phyloP scores from a whole-genome alignment of 192 early-diverging fungal genomes.

The Backusella mclennaniae region DNA sequence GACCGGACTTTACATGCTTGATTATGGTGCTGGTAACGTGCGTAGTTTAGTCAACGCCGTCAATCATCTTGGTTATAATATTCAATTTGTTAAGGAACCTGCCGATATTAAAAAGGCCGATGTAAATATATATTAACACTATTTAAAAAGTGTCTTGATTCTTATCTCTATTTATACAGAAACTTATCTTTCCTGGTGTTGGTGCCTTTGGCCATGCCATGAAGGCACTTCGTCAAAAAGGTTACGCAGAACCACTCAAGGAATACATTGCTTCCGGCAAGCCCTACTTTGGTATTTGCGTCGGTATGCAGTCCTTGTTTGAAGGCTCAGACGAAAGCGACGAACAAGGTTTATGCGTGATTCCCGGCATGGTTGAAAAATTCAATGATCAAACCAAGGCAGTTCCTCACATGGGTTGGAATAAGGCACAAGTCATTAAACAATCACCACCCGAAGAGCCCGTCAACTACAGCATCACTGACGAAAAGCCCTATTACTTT shows the following conservation, averaged over 20 bases:
- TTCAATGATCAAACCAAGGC: slow-evolving; percentile 75
- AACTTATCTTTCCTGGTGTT: slow-evolving; percentile 98
- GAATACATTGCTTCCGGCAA: slow-evolving; percentile 81
- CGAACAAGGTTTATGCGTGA: slow-evolving; percentile 80
- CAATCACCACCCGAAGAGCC: slow-evolving; percentile 27
- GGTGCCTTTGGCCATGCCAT: slow-evolving; percentile 96
- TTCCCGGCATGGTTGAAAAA: slow-evolving; percentile 64
- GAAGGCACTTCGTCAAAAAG: slow-evolving; percentile 66
- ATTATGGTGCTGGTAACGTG: slow-evolving; percentile 99
- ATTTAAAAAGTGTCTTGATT: not conserved
- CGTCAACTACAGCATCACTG: slow-evolving; percentile 38
- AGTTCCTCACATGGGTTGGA: slow-evolving; percentile 99
- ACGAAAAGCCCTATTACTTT: slow-evolving; percentile 86
- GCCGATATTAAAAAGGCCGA: slow-evolving; percentile 90
- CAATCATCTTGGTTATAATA: slow-evolving; percentile 81
- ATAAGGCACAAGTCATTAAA: slow-evolving; percentile 56
- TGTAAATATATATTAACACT: slow-evolving; percentile 41
- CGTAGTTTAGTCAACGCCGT: slow-evolving; percentile 96
- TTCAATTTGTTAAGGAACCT: slow-evolving; percentile 70
- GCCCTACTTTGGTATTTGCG: slow-evolving; percentile 98
- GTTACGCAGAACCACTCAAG: slow-evolving; percentile 79
- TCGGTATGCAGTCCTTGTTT: slow-evolving; percentile 96
- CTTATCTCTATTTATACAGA: slow-evolving; percentile 45
- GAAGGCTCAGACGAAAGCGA: slow-evolving; percentile 86
- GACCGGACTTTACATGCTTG: slow-evolving; percentile 77